Conservation (phyloP, 192 early-diverging fungal genomes). For the Entophlyctis luteolus region DNA sequence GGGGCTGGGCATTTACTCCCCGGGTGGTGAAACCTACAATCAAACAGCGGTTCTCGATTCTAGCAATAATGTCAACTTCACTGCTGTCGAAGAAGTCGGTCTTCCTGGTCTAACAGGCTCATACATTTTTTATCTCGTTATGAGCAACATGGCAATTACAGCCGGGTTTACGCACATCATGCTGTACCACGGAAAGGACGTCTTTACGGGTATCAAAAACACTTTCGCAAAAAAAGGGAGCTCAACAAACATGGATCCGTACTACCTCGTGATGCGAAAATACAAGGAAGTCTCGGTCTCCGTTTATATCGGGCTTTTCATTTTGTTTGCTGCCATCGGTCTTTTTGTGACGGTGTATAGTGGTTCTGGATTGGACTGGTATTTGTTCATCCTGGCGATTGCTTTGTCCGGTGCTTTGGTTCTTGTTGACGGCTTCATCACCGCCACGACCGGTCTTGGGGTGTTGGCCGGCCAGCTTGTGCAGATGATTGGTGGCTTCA, state of each 20-base stretch:
- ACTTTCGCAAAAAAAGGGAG: neutral
- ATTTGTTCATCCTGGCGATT: neutral
- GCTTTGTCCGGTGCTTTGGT: neutral
- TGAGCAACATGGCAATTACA: neutral
- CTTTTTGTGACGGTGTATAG: neutral
- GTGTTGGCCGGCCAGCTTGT: neutral
- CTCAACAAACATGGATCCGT: neutral
- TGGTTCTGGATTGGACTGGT: conserved; percentile 2
- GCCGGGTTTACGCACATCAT: neutral
- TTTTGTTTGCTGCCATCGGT: neutral
- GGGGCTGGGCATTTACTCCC: neutral
- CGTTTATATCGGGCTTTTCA: neutral
- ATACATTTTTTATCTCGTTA: neutral
- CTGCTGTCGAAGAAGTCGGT: neutral
- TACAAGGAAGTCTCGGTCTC: conserved; percentile 10
- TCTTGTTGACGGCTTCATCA: neutral
- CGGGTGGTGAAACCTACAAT: conserved; percentile 1
- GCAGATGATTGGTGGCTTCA: conserved; percentile 14
- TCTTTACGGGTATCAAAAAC: conserved; percentile 8
- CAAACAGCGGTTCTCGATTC: neutral
- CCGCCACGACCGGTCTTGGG: neutral
- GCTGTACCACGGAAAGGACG: neutral
- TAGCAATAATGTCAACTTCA: neutral
- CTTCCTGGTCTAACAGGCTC: neutral
- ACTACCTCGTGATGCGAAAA: conserved; percentile 5